Conservation (phyloP, 2,329 filamentous ascomycete species). For the Penicillium sp. region DNA sequence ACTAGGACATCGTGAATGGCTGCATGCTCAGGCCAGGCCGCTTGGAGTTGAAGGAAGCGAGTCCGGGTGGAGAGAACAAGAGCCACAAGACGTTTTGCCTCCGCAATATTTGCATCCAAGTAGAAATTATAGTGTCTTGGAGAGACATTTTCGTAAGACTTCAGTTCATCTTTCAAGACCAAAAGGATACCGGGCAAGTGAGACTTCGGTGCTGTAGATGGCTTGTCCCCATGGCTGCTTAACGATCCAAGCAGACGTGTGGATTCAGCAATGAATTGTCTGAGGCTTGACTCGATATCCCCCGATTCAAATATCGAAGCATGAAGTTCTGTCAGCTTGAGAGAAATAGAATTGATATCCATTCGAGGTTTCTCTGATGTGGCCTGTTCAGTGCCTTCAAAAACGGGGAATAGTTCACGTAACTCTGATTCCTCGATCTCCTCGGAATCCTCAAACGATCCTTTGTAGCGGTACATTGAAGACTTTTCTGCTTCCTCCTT, state of each 20-base stretch:
- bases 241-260: constrained; percentile 32
- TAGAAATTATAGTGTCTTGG: constrained; percentile 78
- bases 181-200: constrained; percentile 66
- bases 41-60: constrained; percentile 67
- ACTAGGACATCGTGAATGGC: constrained; percentile 73
- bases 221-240: constrained; percentile 21
- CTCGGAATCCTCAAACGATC: constrained; percentile 71
- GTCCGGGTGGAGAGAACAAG: constrained; percentile 66
- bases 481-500: constrained; percentile 68
- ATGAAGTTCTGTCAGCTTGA: constrained; percentile 61
- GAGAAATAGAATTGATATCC: constrained; percentile 53
- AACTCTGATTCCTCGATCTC: constrained; percentile 71
- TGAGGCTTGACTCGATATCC: constrained; percentile 27
- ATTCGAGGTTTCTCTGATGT: constrained; percentile 24
- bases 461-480: constrained; percentile 79
- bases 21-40: constrained; percentile 67
- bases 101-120: constrained; percentile 69
- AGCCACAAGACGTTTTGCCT: constrained; percentile 68
- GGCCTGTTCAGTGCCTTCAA: constrained; percentile 51
- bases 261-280: constrained; percentile 32
- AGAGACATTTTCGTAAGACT: constrained; percentile 43
- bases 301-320: constrained; percentile 37
- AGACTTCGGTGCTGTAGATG: constrained; percentile 38
- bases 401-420: constrained; percentile 75
- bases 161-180: constrained; percentile 59